Conservation (phyloP, 2,329 filamentous ascomycete species). For the Alternaria conjuncta region DNA sequence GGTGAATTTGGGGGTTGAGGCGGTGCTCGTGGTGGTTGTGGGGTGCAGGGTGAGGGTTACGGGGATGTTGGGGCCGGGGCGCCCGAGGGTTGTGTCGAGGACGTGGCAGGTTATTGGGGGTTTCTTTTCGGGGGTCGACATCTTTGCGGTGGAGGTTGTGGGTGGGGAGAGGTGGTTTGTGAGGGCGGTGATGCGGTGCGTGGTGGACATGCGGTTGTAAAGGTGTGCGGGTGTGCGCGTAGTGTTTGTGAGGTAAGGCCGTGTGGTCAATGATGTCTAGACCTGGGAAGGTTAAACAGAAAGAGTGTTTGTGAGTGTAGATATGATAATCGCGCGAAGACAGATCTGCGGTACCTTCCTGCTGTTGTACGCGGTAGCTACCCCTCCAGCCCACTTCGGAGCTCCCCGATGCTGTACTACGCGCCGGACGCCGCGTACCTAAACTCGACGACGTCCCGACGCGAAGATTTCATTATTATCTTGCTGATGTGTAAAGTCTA, state of each 20-base stretch:
- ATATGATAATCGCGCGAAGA: background rate
- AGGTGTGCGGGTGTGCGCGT: too few relatives aligned
- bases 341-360: background rate
- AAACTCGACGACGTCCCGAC: background rate
- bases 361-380: background rate
- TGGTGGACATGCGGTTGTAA: constrained; percentile 30
- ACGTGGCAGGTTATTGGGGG: constrained; percentile 83
- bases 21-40: constrained; percentile 44
- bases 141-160: background rate
- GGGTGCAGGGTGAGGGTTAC: constrained; percentile 66
- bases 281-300: background rate
- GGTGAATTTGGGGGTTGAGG: constrained; percentile 57
- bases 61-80: constrained; percentile 69
- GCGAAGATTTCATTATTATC: rapidly evolving
- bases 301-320: background rate
- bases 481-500: background rate
- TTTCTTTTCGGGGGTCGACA: constrained; percentile 29
- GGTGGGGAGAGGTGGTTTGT: constrained; percentile 22
- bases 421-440: constrained; percentile 4
- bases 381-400: constrained; percentile 10
- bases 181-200: constrained; percentile 29
- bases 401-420: constrained; percentile 1
- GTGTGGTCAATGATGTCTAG: too few relatives aligned
- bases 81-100: constrained; percentile 79
- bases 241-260: too few relatives aligned